A percentile compares a stretch with the other conserved stretches of the same genome.
These are phyloP conservation scores for Dryas octopetala DNA, from an alignment of 306 rosid species.

Conservation along the genomic window DNA sequence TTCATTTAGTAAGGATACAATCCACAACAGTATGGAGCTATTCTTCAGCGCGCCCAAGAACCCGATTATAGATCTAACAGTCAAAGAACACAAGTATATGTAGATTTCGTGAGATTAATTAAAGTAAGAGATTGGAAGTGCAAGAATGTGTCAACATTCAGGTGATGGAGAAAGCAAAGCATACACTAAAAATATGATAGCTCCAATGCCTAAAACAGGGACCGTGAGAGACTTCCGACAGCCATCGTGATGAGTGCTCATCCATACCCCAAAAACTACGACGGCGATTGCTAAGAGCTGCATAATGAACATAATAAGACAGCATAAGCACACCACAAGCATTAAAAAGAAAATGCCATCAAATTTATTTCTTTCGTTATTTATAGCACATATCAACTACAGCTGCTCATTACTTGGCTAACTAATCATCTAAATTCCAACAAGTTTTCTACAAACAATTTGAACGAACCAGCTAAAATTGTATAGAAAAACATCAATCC, in stretches of 20 bases:
- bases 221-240: slow-evolving; percentile 83
- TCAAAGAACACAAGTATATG: slow-evolving; percentile 20
- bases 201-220: slow-evolving; percentile 82
- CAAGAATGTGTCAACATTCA: slow-evolving; percentile 1
- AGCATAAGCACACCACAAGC: slow-evolving; percentile 5
- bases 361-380: not conserved
- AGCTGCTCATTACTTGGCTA: not conserved
- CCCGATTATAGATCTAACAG: slow-evolving; percentile 75
- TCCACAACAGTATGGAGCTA: slow-evolving; percentile 70
- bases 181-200: slow-evolving; percentile 72
- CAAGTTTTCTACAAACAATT: not conserved
- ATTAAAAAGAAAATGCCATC: not conserved
- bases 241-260: slow-evolving; percentile 79
- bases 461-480: not conserved
- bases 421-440: not conserved
- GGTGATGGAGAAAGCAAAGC: slow-evolving; percentile 20
- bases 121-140: not conserved
- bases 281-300: slow-evolving; percentile 79
- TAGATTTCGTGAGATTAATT: slow-evolving; percentile 1
- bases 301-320: slow-evolving; percentile 21
- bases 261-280: slow-evolving; percentile 83
- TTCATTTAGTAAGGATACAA: slow-evolving; percentile 62
- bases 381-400: slow-evolving; percentile 8
- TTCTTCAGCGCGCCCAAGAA: slow-evolving; percentile 86
- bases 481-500: not conserved